Evolutionary conservation across 2,329 filamentous ascomycete species (phyloP).

Genomic region (Hymenoscyphus albidus): DNA sequence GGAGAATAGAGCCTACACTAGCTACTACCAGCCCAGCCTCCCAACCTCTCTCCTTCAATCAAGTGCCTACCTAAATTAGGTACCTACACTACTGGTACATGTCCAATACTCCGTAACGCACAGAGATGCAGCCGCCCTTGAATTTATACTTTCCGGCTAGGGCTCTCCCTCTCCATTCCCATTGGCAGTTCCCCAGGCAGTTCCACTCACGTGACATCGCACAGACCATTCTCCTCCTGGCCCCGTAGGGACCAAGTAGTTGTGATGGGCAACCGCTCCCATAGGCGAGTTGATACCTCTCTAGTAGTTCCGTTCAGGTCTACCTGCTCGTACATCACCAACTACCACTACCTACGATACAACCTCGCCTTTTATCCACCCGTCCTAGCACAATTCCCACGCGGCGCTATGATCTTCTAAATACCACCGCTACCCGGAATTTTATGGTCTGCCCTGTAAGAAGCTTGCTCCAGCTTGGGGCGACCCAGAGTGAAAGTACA

Average conservation of each 20-base stretch:
- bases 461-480: slow-evolving; percentile 14
- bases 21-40: too few relatives aligned
- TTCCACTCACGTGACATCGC: not conserved
- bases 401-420: not conserved
- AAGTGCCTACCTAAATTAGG: too few relatives aligned
- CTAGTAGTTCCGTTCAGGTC: not conserved
- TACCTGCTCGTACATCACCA: not conserved
- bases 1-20: too few relatives aligned
- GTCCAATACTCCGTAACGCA: too few relatives aligned
- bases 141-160: too few relatives aligned
- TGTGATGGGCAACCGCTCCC: not conserved
- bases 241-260: not conserved
- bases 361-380: not conserved
- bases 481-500: slow-evolving; percentile 23
- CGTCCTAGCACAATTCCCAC: not conserved
- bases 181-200: not conserved
- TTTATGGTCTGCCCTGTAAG: slow-evolving; percentile 7
- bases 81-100: too few relatives aligned
- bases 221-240: not conserved
- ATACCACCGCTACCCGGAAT: not conserved
- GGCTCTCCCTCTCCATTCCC: too few relatives aligned
- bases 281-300: not conserved
- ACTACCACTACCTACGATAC: not conserved
- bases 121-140: too few relatives aligned
- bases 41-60: too few relatives aligned